These are phyloP conservation scores for Debaryomyces robertsiae DNA, from an alignment of 1,139 yeast genomes.

Conservation along the genomic window DNA sequence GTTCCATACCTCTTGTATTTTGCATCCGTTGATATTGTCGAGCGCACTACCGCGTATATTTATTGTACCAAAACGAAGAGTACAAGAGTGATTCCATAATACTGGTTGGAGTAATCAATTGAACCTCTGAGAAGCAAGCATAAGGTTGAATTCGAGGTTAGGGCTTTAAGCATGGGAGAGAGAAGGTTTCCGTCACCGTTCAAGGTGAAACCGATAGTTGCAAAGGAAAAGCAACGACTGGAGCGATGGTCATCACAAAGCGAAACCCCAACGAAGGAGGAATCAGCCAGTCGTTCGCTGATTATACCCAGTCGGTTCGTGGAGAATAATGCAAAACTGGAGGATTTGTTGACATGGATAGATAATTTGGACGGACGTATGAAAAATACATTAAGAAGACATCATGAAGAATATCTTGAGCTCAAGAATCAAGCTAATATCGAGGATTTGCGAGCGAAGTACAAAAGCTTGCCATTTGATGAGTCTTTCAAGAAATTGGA, in stretches of 20 bases:
- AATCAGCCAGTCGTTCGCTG: background rate
- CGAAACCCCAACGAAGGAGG: background rate
- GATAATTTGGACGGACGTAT: constrained; percentile 48
- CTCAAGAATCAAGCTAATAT: constrained; percentile 33
- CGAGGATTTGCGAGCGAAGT: constrained; percentile 30
- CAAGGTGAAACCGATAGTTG: constrained; percentile 12
- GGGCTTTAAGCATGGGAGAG: constrained; percentile 8
- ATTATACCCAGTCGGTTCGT: background rate
- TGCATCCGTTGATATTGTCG: too few relatives aligned
- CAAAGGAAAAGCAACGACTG: constrained; percentile 8
- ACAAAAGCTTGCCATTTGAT: constrained; percentile 34
- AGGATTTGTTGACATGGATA: constrained; percentile 56
- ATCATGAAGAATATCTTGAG: constrained; percentile 38
- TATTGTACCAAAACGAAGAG: too few relatives aligned
- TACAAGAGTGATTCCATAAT: too few relatives aligned
- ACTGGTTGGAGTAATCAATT: too few relatives aligned
- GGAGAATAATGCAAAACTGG: constrained; percentile 15
- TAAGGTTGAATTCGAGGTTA: too few relatives aligned
- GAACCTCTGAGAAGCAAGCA: too few relatives aligned
- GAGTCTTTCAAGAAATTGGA: constrained; percentile 31
- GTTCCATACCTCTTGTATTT: too few relatives aligned
- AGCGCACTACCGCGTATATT: too few relatives aligned
- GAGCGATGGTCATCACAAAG: constrained; percentile 10
- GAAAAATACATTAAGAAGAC: constrained; percentile 36
- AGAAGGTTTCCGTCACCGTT: constrained; percentile 21